These are phyloP conservation scores for Sorghum bicolor DNA, from an alignment of 176 grass and related monocot genomes.

Conservation along the genomic window Sorghum_bicolor_NCBIv3 NC_012870.2:59937501-59938000, in stretches of 20 bases:
- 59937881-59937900: slow-evolving; percentile 31
- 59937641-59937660: background rate
- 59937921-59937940: background rate
- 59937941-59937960: slow-evolving; percentile 10
- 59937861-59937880: background rate
- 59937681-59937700: background rate
- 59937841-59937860: background rate
- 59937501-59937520: background rate
- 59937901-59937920: slow-evolving; percentile 35
- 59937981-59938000: background rate
- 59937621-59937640: background rate
- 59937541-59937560: background rate
- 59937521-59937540: too few species aligned
- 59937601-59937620: background rate
- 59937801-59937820: background rate
- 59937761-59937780: background rate
- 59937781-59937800: background rate
- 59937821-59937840: background rate
- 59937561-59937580: slow-evolving; percentile 1
- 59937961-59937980: background rate
- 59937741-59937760: background rate
- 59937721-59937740: background rate
- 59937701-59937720: background rate
- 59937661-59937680: slow-evolving; percentile 32
- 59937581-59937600: background rate